Evolutionary conservation across 257 asterid genomes (phyloP).

Genomic region (Misopates orontium): DNA sequence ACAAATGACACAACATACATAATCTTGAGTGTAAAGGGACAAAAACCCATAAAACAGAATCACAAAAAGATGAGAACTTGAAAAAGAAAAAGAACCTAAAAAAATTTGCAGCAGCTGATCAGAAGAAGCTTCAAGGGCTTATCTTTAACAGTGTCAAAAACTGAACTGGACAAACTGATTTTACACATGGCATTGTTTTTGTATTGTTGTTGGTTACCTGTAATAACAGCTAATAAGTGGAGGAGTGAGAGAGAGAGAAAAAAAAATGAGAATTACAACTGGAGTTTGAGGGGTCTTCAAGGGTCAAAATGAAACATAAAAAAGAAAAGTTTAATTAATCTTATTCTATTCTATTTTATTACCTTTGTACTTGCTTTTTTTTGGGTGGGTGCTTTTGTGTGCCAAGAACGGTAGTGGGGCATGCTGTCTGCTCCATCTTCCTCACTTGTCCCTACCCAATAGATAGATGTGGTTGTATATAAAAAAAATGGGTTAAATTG

Average conservation of each 20-base stretch:
- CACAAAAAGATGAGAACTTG: slow-evolving; percentile 14
- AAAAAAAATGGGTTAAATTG: no score
- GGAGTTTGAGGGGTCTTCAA: slow-evolving; percentile 18
- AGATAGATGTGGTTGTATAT: background rate
- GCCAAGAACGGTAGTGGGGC: no score
- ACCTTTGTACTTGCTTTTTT: no score
- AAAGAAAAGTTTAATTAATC: background rate
- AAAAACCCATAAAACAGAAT: slow-evolving; percentile 4
- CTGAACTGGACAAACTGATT: background rate
- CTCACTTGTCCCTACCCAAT: slow-evolving; percentile 24
- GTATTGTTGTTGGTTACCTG: slow-evolving; percentile 30
- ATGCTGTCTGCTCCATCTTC: slow-evolving; percentile 18
- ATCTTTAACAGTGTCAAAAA: slow-evolving; percentile 21
- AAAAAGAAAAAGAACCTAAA: slow-evolving; percentile 37
- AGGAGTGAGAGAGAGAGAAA: slow-evolving; percentile 32
- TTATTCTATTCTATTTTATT: background rate
- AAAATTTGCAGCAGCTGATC: slow-evolving; percentile 28
- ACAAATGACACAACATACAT: background rate
- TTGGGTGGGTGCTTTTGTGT: no score
- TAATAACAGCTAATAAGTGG: slow-evolving; percentile 34
- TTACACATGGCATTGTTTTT: slow-evolving; percentile 29
- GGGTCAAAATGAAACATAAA: slow-evolving; percentile 39
- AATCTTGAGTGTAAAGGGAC: slow-evolving; percentile 13
- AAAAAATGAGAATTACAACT: slow-evolving; percentile 9
- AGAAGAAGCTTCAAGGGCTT: slow-evolving; percentile 20